Conservation (phyloP, 164 flowering plant genomes). For the Chimonanthus salicifolius region DNA sequence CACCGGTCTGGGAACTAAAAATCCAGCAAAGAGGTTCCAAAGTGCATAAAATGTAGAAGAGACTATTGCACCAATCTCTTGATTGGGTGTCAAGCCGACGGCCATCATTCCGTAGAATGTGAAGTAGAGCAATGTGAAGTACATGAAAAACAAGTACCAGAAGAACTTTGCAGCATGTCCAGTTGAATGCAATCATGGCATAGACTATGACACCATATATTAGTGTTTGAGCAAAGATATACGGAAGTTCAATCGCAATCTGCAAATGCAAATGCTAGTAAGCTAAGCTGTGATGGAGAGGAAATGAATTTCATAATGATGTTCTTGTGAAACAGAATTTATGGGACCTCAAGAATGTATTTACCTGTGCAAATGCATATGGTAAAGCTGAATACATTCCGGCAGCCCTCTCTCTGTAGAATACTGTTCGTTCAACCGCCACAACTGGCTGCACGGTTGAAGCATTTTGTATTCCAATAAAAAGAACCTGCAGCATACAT, state of each 20-base stretch:
- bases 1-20: constrained; percentile 54
- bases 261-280: constrained; percentile 5
- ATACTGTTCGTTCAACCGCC: too few species aligned
- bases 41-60: constrained; percentile 47
- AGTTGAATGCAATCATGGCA: constrained; percentile 56
- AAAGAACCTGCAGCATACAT: constrained; percentile 20
- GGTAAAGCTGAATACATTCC: constrained; percentile 18
- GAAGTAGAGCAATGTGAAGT: constrained; percentile 56
- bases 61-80: constrained; percentile 45
- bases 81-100: constrained; percentile 61
- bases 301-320: neutral
- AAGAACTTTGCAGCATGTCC: constrained; percentile 40
- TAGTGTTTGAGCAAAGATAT: constrained; percentile 37
- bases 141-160: constrained; percentile 34
- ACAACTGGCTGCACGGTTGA: constrained; percentile 13
- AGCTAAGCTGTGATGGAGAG: neutral
- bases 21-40: constrained; percentile 64
- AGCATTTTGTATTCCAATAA: constrained; percentile 46
- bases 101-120: constrained; percentile 74
- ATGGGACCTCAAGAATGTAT: neutral
- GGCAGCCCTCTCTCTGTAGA: too few species aligned
- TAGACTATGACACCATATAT: constrained; percentile 5
- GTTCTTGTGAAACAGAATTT: neutral
- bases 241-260: constrained; percentile 50
- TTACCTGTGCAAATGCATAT: constrained; percentile 54